Evolutionary conservation across 2,329 filamentous ascomycete genomes (phyloP).

Genomic region (Aspergillus fumigatiaffinis): DNA sequence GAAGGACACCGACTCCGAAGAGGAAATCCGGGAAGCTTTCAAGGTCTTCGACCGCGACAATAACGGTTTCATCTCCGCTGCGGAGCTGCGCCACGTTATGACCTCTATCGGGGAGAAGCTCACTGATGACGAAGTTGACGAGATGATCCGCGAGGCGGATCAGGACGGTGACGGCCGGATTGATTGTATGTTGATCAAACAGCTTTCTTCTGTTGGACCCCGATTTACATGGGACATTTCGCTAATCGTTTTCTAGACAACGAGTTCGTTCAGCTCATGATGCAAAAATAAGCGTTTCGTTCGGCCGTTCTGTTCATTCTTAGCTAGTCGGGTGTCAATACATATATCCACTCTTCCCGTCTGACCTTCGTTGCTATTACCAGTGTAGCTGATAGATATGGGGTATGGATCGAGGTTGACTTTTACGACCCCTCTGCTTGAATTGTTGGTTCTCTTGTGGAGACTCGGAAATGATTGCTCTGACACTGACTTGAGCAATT

Average conservation of each 20-base stretch:
- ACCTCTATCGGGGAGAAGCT: slow-evolving; percentile 89
- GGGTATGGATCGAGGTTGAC: slow-evolving; percentile 3
- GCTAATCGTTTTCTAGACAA: slow-evolving; percentile 59
- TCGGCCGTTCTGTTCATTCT: slow-evolving; percentile 25
- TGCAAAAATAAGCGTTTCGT: slow-evolving; percentile 70
- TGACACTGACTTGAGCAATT: neutral
- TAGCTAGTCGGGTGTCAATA: slow-evolving; percentile 26
- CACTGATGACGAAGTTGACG: slow-evolving; percentile 84
- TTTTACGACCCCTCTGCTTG: slow-evolving; percentile 10
- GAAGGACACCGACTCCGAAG: slow-evolving; percentile 89
- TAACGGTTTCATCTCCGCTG: slow-evolving; percentile 87
- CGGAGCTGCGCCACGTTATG: slow-evolving; percentile 86
- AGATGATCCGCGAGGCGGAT: slow-evolving; percentile 90
- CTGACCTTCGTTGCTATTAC: slow-evolving; percentile 17
- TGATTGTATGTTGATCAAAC: slow-evolving; percentile 62
- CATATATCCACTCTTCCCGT: slow-evolving; percentile 20
- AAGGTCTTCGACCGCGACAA: slow-evolving; percentile 89
- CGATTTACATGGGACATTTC: neutral
- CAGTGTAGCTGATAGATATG: slow-evolving; percentile 18
- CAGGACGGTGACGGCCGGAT: slow-evolving; percentile 86
- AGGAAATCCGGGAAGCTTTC: slow-evolving; percentile 86
- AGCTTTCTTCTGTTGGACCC: neutral
- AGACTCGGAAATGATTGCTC: neutral
- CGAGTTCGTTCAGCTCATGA: slow-evolving; percentile 92
- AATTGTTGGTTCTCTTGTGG: neutral